These are phyloP conservation scores for Komagataea norvegica DNA, from an alignment of 1,139 yeast genomes.

Conservation along the genomic window DNA sequence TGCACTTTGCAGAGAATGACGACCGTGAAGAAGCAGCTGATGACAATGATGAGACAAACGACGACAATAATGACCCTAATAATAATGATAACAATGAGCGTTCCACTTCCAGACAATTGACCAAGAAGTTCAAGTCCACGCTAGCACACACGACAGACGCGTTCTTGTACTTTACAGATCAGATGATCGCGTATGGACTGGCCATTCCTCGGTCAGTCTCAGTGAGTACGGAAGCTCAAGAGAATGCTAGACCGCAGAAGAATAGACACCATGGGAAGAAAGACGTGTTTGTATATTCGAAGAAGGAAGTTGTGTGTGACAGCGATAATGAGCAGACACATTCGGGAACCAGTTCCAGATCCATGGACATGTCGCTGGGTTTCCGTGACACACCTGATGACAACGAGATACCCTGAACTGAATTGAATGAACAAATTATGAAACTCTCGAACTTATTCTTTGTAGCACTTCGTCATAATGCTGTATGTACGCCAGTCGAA, in stretches of 20 bases:
- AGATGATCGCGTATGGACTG: slow-evolving; percentile 53
- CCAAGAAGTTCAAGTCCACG: slow-evolving; percentile 12
- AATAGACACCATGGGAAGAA: slow-evolving; percentile 25
- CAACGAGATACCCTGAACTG: no score
- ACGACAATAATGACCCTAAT: slow-evolving; percentile 4
- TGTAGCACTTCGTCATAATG: no score
- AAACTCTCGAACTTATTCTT: no score
- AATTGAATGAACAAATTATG: no score
- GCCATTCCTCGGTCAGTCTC: slow-evolving; percentile 55
- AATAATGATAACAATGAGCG: slow-evolving; percentile 4
- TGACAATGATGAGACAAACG: slow-evolving; percentile 2
- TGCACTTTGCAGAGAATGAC: slow-evolving; percentile 16
- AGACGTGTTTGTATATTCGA: slow-evolving; percentile 51
- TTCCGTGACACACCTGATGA: not conserved
- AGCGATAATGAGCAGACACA: slow-evolving; percentile 24
- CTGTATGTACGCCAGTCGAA: no score
- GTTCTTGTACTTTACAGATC: slow-evolving; percentile 46
- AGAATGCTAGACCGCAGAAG: slow-evolving; percentile 8
- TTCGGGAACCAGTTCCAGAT: not conserved
- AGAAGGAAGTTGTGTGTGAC: slow-evolving; percentile 49
- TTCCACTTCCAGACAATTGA: slow-evolving; percentile 4
- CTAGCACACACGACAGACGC: slow-evolving; percentile 32
- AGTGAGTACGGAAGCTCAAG: slow-evolving; percentile 24
- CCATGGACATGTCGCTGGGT: no score
- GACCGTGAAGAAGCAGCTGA: slow-evolving; percentile 10